Evolutionary conservation across 2,329 filamentous ascomycete genomes (phyloP).

Genomic region (Neopestalotiopsis clavispora): DNA sequence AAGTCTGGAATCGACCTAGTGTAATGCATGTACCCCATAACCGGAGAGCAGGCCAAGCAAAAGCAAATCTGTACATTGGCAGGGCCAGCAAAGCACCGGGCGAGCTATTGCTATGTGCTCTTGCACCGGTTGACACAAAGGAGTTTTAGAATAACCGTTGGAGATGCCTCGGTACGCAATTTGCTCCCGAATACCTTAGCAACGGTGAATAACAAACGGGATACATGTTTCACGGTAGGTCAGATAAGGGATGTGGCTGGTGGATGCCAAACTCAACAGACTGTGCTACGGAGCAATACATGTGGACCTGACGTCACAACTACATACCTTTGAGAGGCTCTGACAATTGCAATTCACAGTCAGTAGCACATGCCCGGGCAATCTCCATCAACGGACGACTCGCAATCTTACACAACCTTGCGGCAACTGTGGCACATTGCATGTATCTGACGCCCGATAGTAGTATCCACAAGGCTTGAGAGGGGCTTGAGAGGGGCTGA

Average conservation of each 20-base stretch:
- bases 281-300: neutral
- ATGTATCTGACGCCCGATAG: neutral
- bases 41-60: neutral
- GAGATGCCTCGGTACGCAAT: neutral
- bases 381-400: neutral
- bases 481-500: neutral
- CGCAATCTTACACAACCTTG: neutral
- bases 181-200: neutral
- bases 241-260: neutral
- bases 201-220: neutral
- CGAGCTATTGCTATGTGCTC: too few species aligned
- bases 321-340: neutral
- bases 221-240: neutral
- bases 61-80: neutral
- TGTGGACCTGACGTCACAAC: neutral
- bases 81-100: neutral
- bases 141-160: neutral
- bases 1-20: neutral
- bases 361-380: neutral
- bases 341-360: neutral
- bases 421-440: conserved; percentile 3
- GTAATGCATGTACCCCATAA: neutral
- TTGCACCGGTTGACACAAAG: neutral
- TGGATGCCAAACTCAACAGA: neutral
- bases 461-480: conserved; percentile 9